Percentiles rank a stretch among this genome's conserved stretches.
phyloP scores from a whole-genome alignment of 2,329 filamentous ascomycete genomes.

The Ramularia collo-cygni region DNA sequence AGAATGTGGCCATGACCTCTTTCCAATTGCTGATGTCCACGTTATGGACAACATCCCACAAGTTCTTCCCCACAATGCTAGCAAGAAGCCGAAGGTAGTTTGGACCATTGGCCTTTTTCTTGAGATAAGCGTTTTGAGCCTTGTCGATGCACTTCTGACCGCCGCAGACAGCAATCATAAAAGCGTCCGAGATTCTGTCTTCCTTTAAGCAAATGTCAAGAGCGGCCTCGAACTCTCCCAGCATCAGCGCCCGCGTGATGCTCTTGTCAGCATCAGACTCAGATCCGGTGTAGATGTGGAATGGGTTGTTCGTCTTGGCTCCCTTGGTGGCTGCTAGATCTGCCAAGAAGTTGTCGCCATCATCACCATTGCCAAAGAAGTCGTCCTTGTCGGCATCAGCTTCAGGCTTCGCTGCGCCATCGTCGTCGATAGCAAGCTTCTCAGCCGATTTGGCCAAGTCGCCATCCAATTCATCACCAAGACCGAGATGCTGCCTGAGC shows the following conservation, averaged over 20 bases:
- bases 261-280: conserved; percentile 77
- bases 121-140: conserved; percentile 84
- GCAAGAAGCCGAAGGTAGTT: conserved; percentile 88
- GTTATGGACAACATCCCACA: conserved; percentile 98
- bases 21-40: conserved; percentile 92
- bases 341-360: conserved; percentile 79
- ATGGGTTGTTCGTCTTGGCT: conserved; percentile 88
- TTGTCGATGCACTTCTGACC: conserved; percentile 91
- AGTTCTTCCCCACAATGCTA: conserved; percentile 89
- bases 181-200: conserved; percentile 87
- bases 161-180: conserved; percentile 95
- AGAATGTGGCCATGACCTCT: conserved; percentile 90
- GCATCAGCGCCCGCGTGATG: conserved; percentile 80
- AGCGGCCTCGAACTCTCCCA: conserved; percentile 85
- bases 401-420: conserved; percentile 40
- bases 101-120: conserved; percentile 70
- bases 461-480: conserved; percentile 53
- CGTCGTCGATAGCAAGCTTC: conserved; percentile 44
- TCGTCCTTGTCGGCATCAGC: conserved; percentile 34
- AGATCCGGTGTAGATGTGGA: conserved; percentile 77
- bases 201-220: conserved; percentile 84
- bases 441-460: conserved; percentile 36
- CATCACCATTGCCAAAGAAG: conserved; percentile 69
- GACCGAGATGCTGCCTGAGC: conserved; percentile 85
- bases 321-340: conserved; percentile 82